Conservation (phyloP, 1,139 yeast species). For the Meyerozyma athensensis region DNA sequence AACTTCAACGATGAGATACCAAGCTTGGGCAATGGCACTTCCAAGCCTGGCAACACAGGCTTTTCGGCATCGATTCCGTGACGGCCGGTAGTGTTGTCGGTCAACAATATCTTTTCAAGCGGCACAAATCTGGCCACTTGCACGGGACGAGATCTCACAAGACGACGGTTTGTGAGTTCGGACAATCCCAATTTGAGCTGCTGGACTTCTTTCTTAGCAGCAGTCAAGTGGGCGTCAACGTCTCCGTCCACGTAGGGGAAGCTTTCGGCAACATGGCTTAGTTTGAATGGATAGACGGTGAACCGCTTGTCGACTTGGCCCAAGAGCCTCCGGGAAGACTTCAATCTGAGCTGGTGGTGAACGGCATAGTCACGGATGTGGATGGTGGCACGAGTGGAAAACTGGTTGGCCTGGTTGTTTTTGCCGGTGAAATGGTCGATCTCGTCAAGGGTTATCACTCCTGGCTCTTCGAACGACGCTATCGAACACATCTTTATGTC, state of each 20-base stretch:
- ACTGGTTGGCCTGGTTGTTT: slow-evolving; percentile 46
- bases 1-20: slow-evolving; percentile 64
- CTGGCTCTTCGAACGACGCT: slow-evolving; percentile 48
- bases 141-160: slow-evolving; percentile 72
- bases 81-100: slow-evolving; percentile 60
- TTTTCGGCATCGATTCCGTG: slow-evolving; percentile 62
- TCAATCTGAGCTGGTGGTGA: slow-evolving; percentile 69
- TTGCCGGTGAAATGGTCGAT: slow-evolving; percentile 62
- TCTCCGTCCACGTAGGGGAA: slow-evolving; percentile 52
- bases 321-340: slow-evolving; percentile 67
- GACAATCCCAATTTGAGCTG: slow-evolving; percentile 70
- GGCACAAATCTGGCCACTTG: slow-evolving; percentile 70
- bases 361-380: slow-evolving; percentile 83
- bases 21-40: slow-evolving; percentile 65
- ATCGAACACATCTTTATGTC: slow-evolving; percentile 80
- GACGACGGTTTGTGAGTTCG: slow-evolving; percentile 77
- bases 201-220: slow-evolving; percentile 49
- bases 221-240: slow-evolving; percentile 29
- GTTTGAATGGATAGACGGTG: slow-evolving; percentile 90
- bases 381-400: slow-evolving; percentile 64
- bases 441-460: slow-evolving; percentile 62
- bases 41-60: slow-evolving; percentile 68
- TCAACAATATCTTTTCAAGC: slow-evolving; percentile 54
- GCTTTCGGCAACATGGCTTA: slow-evolving; percentile 55
- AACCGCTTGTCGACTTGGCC: slow-evolving; percentile 64